Evolutionary conservation across 2,329 filamentous ascomycete species (phyloP).

Genomic region (Colletotrichum ledebouriae): DNA sequence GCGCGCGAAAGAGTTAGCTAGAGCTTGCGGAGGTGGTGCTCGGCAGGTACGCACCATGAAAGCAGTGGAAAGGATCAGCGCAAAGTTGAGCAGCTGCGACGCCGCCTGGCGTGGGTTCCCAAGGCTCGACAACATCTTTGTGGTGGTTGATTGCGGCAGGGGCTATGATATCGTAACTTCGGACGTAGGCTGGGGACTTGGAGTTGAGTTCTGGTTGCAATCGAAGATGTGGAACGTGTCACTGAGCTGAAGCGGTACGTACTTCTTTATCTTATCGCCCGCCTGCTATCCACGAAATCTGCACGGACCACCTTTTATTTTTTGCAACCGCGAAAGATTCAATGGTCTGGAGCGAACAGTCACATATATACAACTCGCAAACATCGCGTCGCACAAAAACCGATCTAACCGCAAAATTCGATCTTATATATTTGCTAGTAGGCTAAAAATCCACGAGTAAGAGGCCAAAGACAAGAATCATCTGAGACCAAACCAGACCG

Average conservation of each 20-base stretch:
- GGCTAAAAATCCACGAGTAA: not conserved
- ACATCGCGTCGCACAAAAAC: not conserved
- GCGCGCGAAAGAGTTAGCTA: constrained; percentile 18
- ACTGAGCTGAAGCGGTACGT: constrained; percentile 17
- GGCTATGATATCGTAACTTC: constrained; percentile 18
- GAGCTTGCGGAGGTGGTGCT: not conserved
- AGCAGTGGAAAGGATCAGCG: constrained; percentile 87
- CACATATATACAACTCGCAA: not conserved
- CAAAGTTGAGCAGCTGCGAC: constrained; percentile 89
- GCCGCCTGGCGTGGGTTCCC: constrained; percentile 84
- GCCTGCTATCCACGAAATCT: not conserved
- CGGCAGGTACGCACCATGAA: constrained; percentile 76
- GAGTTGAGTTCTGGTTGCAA: constrained; percentile 37
- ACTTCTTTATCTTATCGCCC: constrained; percentile 36
- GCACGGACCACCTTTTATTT: constrained; percentile 7
- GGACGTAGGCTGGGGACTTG: not conserved
- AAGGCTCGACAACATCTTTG: constrained; percentile 76
- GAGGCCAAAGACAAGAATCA: constrained; percentile 10
- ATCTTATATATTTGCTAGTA: constrained; percentile 3
- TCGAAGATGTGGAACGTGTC: constrained; percentile 37
- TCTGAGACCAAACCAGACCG: constrained; percentile 4
- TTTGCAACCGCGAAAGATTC: not conserved
- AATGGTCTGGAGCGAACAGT: not conserved
- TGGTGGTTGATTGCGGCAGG: constrained; percentile 11
- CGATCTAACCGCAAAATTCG: not conserved